Conservation (phyloP, 2,329 filamentous ascomycete species). For the Sclerotinia minor region DNA sequence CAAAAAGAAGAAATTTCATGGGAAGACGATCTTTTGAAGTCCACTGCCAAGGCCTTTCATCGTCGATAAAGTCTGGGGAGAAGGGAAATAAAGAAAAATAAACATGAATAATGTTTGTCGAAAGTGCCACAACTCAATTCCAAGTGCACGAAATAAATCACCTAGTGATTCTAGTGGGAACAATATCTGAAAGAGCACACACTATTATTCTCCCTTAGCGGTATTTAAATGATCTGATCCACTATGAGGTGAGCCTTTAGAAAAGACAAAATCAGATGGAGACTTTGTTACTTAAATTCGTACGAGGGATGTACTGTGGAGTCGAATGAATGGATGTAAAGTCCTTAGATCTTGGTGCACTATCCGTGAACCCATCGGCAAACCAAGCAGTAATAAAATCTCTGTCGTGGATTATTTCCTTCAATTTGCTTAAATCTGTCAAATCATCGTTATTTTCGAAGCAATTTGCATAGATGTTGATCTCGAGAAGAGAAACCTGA, state of each 20-base stretch:
- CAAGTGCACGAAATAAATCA: neutral
- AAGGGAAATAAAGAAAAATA: neutral
- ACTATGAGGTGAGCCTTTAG: neutral
- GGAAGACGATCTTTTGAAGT: neutral
- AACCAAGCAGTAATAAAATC: conserved; percentile 32
- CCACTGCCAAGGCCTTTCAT: neutral
- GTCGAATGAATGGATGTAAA: neutral
- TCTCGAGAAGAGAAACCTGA: conserved; percentile 31
- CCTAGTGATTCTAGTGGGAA: neutral
- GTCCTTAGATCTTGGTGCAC: neutral
- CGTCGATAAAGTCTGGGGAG: no score
- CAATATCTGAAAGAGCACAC: neutral
- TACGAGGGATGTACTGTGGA: neutral
- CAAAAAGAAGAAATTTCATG: neutral
- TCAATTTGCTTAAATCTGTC: neutral
- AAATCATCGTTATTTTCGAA: neutral
- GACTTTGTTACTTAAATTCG: no score
- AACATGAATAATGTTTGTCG: neutral
- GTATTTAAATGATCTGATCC: neutral
- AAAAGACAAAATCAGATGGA: neutral
- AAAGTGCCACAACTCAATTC: neutral
- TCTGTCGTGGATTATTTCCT: conserved; percentile 27
- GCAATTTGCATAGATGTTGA: conserved; percentile 29
- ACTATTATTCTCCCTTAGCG: neutral
- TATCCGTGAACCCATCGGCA: conserved; percentile 25